phyloP scores from a whole-genome alignment of 1,139 yeast species.

The Magnusiomyces sp. region DNA sequence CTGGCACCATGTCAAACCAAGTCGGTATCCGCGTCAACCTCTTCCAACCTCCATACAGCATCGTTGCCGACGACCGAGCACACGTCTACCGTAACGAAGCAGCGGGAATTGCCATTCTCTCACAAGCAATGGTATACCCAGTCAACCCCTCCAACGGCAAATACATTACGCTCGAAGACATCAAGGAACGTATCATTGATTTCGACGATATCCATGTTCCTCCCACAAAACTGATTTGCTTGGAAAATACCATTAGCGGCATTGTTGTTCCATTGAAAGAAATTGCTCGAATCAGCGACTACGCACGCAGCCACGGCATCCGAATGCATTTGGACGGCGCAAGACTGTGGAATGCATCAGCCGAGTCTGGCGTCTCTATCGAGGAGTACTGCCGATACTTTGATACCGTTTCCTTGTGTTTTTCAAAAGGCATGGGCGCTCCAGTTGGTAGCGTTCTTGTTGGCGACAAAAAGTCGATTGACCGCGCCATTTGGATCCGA shows the following conservation, averaged over 20 bases:
- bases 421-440: conserved; percentile 88
- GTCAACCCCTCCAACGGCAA: conserved; percentile 67
- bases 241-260: conserved; percentile 87
- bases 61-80: conserved; percentile 76
- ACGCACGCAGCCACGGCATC: conserved; percentile 58
- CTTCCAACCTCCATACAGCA: conserved; percentile 76
- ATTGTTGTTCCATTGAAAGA: conserved; percentile 75
- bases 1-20: conserved; percentile 90
- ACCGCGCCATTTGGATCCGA: conserved; percentile 75
- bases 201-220: conserved; percentile 84
- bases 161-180: conserved; percentile 73
- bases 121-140: conserved; percentile 89
- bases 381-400: conserved; percentile 68
- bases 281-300: conserved; percentile 58
- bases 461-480: conserved; percentile 52
- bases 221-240: conserved; percentile 74
- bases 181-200: conserved; percentile 53
- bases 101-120: conserved; percentile 80
- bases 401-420: conserved; percentile 82
- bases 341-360: conserved; percentile 86
- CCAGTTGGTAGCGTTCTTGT: conserved; percentile 90
- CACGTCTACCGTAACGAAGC: conserved; percentile 84
- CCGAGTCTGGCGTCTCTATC: conserved; percentile 61
- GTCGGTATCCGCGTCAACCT: conserved; percentile 72
- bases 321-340: conserved; percentile 89